Conservation (phyloP, 2,329 filamentous ascomycete genomes). For the Nannizziopsis arthrosporioides region DNA sequence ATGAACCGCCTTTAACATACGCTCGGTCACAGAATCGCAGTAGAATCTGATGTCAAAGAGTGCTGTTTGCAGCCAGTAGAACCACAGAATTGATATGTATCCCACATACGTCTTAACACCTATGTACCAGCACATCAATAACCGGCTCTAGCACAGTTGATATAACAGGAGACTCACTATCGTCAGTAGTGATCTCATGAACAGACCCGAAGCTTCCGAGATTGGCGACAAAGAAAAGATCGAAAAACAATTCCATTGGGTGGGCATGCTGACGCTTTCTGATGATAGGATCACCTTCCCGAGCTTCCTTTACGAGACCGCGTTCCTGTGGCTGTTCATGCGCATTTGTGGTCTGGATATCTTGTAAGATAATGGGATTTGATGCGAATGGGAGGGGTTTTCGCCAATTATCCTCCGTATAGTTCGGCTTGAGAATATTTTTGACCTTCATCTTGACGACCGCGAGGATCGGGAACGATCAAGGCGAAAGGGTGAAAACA, state of each 20-base stretch:
- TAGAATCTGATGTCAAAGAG: conserved; percentile 57
- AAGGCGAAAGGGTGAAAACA: background rate
- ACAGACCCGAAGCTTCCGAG: conserved; percentile 50
- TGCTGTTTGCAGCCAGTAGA: conserved; percentile 55
- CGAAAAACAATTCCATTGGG: conserved; percentile 47
- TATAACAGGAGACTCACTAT: background rate
- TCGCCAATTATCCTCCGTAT: conserved; percentile 7
- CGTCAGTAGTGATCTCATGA: conserved; percentile 40
- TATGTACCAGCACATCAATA: conserved; percentile 12
- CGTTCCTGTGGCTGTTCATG: background rate
- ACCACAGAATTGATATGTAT: conserved; percentile 51
- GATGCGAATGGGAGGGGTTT: conserved; percentile 9
- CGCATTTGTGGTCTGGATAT: background rate
- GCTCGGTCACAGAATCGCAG: conserved; percentile 53
- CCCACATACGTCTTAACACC: conserved; percentile 39
- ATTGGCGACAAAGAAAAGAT: conserved; percentile 53
- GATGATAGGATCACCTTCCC: background rate
- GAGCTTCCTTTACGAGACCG: background rate
- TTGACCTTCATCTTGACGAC: conserved; percentile 9
- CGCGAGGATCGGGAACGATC: background rate
- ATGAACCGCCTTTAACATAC: conserved; percentile 47
- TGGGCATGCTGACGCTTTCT: conserved; percentile 27
- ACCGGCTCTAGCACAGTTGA: background rate
- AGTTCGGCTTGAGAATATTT: conserved; percentile 10
- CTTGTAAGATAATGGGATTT: conserved; percentile 1